Evolutionary conservation across 2,329 filamentous ascomycete genomes (phyloP).

Genomic region (Aspergillus viridinutans): DNA sequence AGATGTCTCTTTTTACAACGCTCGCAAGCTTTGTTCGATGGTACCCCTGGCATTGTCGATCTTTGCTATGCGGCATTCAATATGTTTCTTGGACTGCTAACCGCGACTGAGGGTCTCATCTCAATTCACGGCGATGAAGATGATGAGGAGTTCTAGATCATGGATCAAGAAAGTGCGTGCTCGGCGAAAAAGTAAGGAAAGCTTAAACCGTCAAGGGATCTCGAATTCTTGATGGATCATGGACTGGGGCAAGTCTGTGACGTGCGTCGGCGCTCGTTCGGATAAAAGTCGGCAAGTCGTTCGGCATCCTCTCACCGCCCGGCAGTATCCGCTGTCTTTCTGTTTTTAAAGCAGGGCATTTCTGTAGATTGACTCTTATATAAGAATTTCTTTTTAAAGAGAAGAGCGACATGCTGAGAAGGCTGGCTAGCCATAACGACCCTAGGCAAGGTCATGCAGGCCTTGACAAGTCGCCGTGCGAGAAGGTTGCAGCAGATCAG

Average conservation of each 20-base stretch:
- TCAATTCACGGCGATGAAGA: background rate
- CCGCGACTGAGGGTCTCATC: background rate
- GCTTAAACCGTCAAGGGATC: background rate
- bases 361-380: background rate
- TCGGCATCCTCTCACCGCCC: background rate
- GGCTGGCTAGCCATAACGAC: background rate
- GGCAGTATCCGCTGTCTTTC: background rate
- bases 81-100: background rate
- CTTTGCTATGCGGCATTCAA: background rate
- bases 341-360: background rate
- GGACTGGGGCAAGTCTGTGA: background rate
- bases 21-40: conserved; percentile 38
- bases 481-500: background rate
- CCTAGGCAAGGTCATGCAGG: background rate
- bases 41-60: conserved; percentile 34
- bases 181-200: background rate
- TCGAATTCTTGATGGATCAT: background rate
- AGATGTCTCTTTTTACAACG: conserved; percentile 38
- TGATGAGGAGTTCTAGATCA: background rate
- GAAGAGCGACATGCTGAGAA: background rate
- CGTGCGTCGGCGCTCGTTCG: background rate
- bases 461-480: background rate
- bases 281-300: background rate
- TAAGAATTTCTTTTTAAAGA: background rate
- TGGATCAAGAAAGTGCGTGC: background rate